These are phyloP conservation scores for Crotalaria pallida DNA, from an alignment of 306 rosid species.

Conservation along the genomic window DNA sequence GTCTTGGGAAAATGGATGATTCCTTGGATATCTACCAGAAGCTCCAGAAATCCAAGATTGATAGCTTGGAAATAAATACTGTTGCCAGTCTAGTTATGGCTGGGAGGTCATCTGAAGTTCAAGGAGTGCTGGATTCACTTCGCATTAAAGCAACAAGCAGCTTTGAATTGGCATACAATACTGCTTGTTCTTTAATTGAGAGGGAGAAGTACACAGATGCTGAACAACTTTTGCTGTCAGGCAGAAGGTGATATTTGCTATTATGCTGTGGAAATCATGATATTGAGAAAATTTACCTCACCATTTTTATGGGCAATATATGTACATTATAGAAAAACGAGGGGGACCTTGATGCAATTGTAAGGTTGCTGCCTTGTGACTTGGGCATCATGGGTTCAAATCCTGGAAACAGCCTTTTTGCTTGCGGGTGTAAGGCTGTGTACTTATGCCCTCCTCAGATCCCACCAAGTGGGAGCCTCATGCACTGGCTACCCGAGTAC, in stretches of 20 bases:
- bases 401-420: too few species aligned
- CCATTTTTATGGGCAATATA: not conserved
- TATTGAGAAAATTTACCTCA: constrained; percentile 12
- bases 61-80: constrained; percentile 70
- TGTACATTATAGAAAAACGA: too few species aligned
- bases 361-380: too few species aligned
- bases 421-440: too few species aligned
- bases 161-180: constrained; percentile 92
- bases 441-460: too few species aligned
- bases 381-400: too few species aligned
- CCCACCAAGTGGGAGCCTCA: too few species aligned
- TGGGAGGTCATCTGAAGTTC: constrained; percentile 83
- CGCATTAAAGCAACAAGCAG: constrained; percentile 76
- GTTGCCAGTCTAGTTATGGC: constrained; percentile 78
- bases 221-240: constrained; percentile 77
- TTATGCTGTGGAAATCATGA: constrained; percentile 14
- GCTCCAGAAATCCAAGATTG: constrained; percentile 77
- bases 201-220: constrained; percentile 70
- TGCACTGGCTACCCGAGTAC: too few species aligned
- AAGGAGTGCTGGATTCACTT: constrained; percentile 64
- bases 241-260: constrained; percentile 64
- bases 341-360: too few species aligned
- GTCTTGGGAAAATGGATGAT: constrained; percentile 84
- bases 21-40: constrained; percentile 83
- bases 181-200: constrained; percentile 84